Conservation (phyloP, 2,329 filamentous ascomycete species). For the Ploettnerulaceae sp. region DNA sequence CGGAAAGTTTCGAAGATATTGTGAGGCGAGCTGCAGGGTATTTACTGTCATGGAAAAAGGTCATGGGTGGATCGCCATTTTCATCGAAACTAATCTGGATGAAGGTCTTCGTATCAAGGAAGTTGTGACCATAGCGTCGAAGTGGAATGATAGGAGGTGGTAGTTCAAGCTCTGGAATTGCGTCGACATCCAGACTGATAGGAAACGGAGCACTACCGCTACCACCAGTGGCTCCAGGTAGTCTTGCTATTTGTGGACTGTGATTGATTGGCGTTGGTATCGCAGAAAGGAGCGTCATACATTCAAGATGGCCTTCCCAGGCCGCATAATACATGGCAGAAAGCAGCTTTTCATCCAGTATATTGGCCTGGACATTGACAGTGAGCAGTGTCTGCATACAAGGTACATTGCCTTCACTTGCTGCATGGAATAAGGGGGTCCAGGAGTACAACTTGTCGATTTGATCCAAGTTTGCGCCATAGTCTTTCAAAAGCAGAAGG, state of each 20-base stretch:
- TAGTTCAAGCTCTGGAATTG: conserved; percentile 85
- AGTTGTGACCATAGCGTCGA: conserved; percentile 94
- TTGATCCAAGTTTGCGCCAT: conserved; percentile 87
- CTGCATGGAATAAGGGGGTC: conserved; percentile 94
- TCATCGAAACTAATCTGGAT: conserved; percentile 88
- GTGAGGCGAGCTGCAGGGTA: conserved; percentile 93
- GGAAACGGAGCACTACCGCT: conserved; percentile 42
- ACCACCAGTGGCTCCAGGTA: conserved; percentile 31
- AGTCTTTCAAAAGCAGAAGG: conserved; percentile 72
- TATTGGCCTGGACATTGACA: conserved; percentile 70
- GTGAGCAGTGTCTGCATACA: conserved; percentile 79
- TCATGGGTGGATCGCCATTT: conserved; percentile 65
- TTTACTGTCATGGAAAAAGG: conserved; percentile 97
- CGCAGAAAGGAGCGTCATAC: conserved; percentile 80
- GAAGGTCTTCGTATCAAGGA: conserved; percentile 95
- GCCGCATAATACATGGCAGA: conserved; percentile 98
- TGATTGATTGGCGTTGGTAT: conserved; percentile 20
- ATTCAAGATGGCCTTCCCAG: conserved; percentile 94
- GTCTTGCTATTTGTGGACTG: conserved; percentile 22
- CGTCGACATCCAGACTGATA: conserved; percentile 73
- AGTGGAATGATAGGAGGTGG: conserved; percentile 95
- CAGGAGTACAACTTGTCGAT: conserved; percentile 94
- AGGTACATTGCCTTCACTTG: conserved; percentile 89
- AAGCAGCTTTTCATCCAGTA: conserved; percentile 85
- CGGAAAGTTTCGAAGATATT: conserved; percentile 92